Evolutionary conservation across 345 rosid species (phyloP).

Genomic region (Atalantia buxifolia): DNA sequence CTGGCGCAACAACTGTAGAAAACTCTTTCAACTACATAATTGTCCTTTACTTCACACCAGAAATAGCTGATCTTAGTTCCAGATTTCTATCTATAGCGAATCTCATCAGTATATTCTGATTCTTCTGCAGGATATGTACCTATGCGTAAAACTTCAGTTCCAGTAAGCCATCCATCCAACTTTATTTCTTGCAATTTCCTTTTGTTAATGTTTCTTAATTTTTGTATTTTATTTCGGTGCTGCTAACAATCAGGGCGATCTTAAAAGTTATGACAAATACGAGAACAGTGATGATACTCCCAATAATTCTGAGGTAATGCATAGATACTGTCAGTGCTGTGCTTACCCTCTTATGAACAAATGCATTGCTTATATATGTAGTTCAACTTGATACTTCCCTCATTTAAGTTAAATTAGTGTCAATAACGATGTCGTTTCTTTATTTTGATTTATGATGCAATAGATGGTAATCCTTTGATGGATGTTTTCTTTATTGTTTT

Average conservation of each 20-base stretch:
- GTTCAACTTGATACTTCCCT: background rate
- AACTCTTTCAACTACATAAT: background rate
- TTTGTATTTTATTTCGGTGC: background rate
- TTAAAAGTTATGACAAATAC: slow-evolving; percentile 25
- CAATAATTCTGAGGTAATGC: slow-evolving; percentile 18
- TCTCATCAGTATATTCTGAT: slow-evolving; percentile 3
- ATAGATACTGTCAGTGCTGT: background rate
- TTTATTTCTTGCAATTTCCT: background rate
- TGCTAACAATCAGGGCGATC: slow-evolving; percentile 19
- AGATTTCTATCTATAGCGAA: background rate
- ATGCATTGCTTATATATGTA: background rate
- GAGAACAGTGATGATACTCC: background rate
- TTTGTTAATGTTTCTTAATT: background rate
- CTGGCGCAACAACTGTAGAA: background rate
- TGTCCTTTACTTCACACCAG: background rate
- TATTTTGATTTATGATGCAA: background rate
- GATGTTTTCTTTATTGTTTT: slow-evolving; percentile 11
- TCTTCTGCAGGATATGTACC: slow-evolving; percentile 47
- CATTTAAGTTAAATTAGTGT: background rate
- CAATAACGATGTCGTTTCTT: background rate
- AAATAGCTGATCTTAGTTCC: background rate
- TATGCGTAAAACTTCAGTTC: slow-evolving; percentile 35
- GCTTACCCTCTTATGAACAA: background rate
- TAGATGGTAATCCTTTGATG: background rate
- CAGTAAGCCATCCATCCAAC: slow-evolving; percentile 44